Percentiles rank a stretch among this genome's conserved stretches.
phyloP scores from a whole-genome alignment of 192 early-diverging fungal species.

The Powellomyces hirtus region DNA sequence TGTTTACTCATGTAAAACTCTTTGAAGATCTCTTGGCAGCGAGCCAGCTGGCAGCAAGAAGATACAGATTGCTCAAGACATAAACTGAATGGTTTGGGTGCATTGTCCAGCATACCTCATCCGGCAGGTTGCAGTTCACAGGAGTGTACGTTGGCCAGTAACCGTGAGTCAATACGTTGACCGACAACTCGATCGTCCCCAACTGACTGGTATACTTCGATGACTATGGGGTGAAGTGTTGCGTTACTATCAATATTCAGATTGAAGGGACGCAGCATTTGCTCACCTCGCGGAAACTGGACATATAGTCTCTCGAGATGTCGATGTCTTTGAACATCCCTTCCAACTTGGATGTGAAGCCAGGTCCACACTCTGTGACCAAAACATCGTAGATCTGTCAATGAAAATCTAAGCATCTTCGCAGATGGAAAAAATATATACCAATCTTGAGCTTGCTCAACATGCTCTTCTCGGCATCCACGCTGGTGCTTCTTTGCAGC shows the following conservation, averaged over 20 bases:
- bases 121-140: conserved; percentile 66
- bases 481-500: conserved; percentile 70
- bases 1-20: conserved; percentile 80
- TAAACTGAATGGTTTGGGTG: not conserved
- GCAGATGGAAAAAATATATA: too few species aligned
- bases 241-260: not conserved
- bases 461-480: conserved; percentile 87
- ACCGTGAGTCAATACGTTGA: conserved; percentile 80
- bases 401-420: too few species aligned
- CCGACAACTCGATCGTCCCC: conserved; percentile 60
- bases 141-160: conserved; percentile 93
- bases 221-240: conserved; percentile 7
- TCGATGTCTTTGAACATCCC: conserved; percentile 97
- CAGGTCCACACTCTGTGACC: conserved; percentile 90
- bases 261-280: not conserved
- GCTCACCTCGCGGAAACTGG: conserved; percentile 41
- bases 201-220: conserved; percentile 28
- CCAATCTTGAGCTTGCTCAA: conserved; percentile 73
- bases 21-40: conserved; percentile 62
- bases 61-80: not conserved
- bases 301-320: conserved; percentile 70
- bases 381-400: too few species aligned
- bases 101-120: conserved; percentile 46
- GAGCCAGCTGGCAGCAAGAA: conserved; percentile 41
- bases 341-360: conserved; percentile 90